A percentile compares a stretch with the other conserved stretches of the same genome.
Conservation (phyloP, 768 basidiomycete genomes). For the Solioccasus polychromus region DNA sequence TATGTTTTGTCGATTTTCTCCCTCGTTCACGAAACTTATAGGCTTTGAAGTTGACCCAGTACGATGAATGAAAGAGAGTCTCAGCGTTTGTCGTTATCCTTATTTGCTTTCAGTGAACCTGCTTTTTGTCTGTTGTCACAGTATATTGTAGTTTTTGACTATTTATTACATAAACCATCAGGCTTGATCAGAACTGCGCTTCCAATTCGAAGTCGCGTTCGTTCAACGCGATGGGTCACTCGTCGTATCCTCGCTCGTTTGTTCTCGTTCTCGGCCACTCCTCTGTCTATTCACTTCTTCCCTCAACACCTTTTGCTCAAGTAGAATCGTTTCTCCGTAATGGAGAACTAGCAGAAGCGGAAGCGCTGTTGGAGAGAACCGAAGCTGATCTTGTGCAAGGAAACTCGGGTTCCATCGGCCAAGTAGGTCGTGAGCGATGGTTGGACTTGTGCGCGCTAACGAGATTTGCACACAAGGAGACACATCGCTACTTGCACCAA, state of each 20-base stretch:
- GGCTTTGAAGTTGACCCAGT: slow-evolving; percentile 24
- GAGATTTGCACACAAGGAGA: slow-evolving; percentile 46
- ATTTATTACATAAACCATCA: slow-evolving; percentile 12
- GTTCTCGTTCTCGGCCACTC: slow-evolving; percentile 62
- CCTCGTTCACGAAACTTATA: slow-evolving; percentile 7
- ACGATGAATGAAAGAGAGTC: slow-evolving; percentile 21
- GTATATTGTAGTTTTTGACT: slow-evolving; percentile 6
- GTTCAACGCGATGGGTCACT: slow-evolving; percentile 24
- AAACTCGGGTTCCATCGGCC: slow-evolving; percentile 4
- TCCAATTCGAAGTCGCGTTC: not conserved
- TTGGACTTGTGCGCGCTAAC: slow-evolving; percentile 1
- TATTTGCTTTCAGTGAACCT: slow-evolving; percentile 22
- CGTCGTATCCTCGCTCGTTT: slow-evolving; percentile 62
- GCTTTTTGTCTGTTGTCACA: not conserved
- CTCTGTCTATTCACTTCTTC: slow-evolving; percentile 63
- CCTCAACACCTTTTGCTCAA: slow-evolving; percentile 70
- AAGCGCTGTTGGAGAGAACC: slow-evolving; percentile 55
- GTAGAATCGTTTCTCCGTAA: slow-evolving; percentile 64
- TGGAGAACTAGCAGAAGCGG: slow-evolving; percentile 63
- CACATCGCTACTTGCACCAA: slow-evolving; percentile 76
- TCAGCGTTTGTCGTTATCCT: slow-evolving; percentile 17
- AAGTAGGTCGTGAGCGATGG: slow-evolving; percentile 6
- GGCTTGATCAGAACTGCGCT: not conserved
- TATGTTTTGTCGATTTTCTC: slow-evolving; percentile 34
- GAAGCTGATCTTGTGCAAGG: slow-evolving; percentile 34